Conservation (phyloP, 352 stramenopile genomes). For the Phytophthora niederhauseri region DNA sequence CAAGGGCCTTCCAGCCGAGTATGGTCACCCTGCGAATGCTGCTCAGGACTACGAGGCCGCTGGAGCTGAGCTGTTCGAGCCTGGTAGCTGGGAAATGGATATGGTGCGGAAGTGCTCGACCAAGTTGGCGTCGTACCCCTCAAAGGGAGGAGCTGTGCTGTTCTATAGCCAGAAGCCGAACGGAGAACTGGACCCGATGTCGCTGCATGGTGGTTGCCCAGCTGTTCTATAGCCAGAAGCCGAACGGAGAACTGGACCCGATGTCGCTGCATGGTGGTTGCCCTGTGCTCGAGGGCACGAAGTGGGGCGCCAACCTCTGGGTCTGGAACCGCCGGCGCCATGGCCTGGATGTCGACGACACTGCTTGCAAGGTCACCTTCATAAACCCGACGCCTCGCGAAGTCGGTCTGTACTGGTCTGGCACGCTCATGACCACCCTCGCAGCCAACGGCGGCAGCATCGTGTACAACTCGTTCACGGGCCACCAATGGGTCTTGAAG, state of each 20-base stretch:
- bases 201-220: slow-evolving; percentile 95
- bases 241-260: slow-evolving; percentile 92
- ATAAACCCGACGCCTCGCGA: slow-evolving; percentile 61
- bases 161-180: slow-evolving; percentile 98
- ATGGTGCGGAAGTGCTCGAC: slow-evolving; percentile 82
- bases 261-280: slow-evolving; percentile 93
- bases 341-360: slow-evolving; percentile 52
- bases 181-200: slow-evolving; percentile 88
- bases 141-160: slow-evolving; percentile 93
- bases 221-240: slow-evolving; percentile 96
- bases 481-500: slow-evolving; percentile 77
- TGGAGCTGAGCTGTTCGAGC: slow-evolving; percentile 65
- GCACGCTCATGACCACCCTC: slow-evolving; percentile 72
- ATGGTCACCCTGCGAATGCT: slow-evolving; percentile 55
- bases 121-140: slow-evolving; percentile 78
- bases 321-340: slow-evolving; percentile 95
- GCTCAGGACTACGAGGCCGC: slow-evolving; percentile 47
- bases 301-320: slow-evolving; percentile 98
- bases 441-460: slow-evolving; percentile 43
- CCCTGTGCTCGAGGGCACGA: slow-evolving; percentile 94
- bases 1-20: slow-evolving; percentile 58
- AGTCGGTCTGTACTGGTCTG: slow-evolving; percentile 73
- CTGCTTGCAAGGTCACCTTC: slow-evolving; percentile 66
- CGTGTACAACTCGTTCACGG: slow-evolving; percentile 67
- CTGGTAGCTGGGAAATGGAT: slow-evolving; percentile 69